Evolutionary conservation across 2,329 filamentous ascomycete species (phyloP), one percentile per base, ranked within the genome.

Genomic region (Sporothrix pallida): DNA sequence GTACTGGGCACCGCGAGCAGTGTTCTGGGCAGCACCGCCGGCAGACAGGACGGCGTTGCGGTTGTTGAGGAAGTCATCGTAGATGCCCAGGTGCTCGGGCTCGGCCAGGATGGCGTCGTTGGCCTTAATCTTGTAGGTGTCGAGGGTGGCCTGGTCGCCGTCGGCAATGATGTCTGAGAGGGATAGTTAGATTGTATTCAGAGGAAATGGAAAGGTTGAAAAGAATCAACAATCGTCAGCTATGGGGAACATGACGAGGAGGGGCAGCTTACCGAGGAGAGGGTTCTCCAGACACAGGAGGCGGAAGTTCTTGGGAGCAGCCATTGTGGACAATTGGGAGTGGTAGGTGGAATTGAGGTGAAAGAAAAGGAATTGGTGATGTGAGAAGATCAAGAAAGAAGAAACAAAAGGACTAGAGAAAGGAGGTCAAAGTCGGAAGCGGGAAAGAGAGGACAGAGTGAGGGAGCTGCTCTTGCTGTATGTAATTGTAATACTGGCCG

Each of bases 91-190:
- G 85, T 99, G 96, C 87, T 97, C 92, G 81, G 93, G 90, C 83
- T 97, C 94, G 73, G 95, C 95, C 75, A 99, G 93, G 83, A 99
- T 98, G 79, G 96, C 96, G 83, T 99, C 95, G 86, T 99, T 97
- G 83, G 92, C 88, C 88, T 99, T 98, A 80, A 99, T 88, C 74
- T 86, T 90, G 83, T 99, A 99, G 88, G 98, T 97, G 78, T 95
- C 86, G 75, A 99, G 92, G 73, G 98, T 90, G 44, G 90, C 90
- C 79, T 95, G 88, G 83, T 95, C 89, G 79, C 94, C 97, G 79
- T 86, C 80, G 79, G 92, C 96, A 86, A 98, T 95, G 83, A 99
- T 99, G 82, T 99, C 93, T 95, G 79, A 12, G 70, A 15, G 31
- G 31, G 62, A 56, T 44, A 71, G 68, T 13, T 17, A 37, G 68